Evolutionary conservation across 305 asterid genomes (phyloP).

Genomic region (Fraxinus sp.): DNA sequence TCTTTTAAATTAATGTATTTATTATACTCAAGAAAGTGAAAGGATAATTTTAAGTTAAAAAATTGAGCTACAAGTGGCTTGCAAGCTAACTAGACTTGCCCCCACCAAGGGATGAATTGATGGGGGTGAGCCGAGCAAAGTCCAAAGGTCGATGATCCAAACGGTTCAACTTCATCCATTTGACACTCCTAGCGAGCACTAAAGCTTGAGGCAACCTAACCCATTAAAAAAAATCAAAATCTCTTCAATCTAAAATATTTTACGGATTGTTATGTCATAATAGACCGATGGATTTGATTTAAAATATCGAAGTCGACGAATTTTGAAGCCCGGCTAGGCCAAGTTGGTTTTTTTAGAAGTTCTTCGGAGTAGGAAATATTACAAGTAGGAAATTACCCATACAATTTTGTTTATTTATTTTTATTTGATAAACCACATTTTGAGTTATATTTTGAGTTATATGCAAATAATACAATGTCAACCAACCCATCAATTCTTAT

Average conservation of each 20-base stretch:
- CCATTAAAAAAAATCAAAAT: background rate
- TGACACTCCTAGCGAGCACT: background rate
- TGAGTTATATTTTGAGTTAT: background rate
- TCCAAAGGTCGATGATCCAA: background rate
- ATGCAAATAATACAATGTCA: background rate
- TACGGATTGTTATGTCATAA: background rate
- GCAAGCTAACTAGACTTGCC: background rate
- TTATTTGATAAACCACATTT: background rate
- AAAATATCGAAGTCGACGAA: background rate
- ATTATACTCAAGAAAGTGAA: background rate
- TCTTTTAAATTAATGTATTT: too few species aligned
- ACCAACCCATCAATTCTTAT: too few species aligned
- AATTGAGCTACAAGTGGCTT: background rate
- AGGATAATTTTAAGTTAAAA: background rate
- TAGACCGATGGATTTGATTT: too few species aligned
- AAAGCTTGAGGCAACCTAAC: background rate
- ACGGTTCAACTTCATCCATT: background rate
- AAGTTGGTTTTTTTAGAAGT: background rate
- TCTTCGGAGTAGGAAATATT: background rate
- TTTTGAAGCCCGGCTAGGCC: background rate
- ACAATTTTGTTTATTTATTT: too few species aligned
- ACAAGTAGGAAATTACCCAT: background rate
- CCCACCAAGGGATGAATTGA: background rate
- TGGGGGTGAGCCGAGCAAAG: background rate
- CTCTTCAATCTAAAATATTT: background rate